Conservation (phyloP, 306 rosid genomes). For the Hylodesmum podocarpum region DNA sequence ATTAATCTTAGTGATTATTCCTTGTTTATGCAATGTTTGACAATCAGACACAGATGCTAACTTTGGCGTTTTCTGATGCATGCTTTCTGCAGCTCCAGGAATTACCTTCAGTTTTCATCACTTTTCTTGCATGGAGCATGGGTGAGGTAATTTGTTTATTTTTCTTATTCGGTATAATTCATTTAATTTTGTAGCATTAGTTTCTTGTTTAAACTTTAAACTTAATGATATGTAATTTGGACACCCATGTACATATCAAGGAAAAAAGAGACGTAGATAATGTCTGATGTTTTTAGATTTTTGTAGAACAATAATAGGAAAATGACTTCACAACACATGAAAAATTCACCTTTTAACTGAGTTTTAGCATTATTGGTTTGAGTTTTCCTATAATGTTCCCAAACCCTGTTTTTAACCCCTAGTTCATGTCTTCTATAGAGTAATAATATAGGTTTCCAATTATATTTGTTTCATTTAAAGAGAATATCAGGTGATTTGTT, state of each 20-base stretch:
- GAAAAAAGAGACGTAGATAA: slow-evolving; percentile 1
- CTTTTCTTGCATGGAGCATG: slow-evolving; percentile 84
- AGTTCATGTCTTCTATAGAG: neutral
- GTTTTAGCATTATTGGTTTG: neutral
- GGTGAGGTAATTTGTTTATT: slow-evolving; percentile 59
- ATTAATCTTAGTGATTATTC: neutral
- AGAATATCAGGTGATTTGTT: neutral
- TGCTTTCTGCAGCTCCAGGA: slow-evolving; percentile 60
- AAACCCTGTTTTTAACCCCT: neutral
- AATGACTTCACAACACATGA: neutral
- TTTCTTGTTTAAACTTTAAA: neutral
- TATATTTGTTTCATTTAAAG: neutral
- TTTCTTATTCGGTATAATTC: neutral
- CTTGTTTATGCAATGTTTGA: slow-evolving; percentile 4
- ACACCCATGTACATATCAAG: neutral
- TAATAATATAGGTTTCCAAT: neutral
- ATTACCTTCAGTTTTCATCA: slow-evolving; percentile 68
- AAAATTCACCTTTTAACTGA: neutral
- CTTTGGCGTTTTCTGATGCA: slow-evolving; percentile 1
- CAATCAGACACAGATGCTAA: neutral
- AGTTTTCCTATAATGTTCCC: neutral
- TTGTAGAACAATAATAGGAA: neutral
- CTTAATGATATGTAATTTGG: neutral
- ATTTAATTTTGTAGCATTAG: neutral
- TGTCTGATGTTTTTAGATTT: neutral